These are phyloP conservation scores for Daldinia childiae DNA, from an alignment of 495 filamentous ascomycete species.

Conservation along the genomic window DNA sequence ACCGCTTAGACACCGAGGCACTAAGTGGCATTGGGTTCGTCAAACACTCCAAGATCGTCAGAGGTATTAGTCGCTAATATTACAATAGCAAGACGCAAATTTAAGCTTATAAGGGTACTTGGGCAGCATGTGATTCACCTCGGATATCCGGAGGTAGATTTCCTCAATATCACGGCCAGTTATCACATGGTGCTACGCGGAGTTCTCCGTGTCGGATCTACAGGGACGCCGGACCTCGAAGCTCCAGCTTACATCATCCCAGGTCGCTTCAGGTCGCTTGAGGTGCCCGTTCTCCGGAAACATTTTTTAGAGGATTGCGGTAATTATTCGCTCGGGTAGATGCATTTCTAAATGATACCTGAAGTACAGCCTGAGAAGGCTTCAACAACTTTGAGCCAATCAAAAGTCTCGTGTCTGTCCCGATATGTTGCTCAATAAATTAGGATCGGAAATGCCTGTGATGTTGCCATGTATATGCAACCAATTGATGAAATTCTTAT, in stretches of 20 bases:
- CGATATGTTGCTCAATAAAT: constrained; percentile 43
- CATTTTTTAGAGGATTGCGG: constrained; percentile 29
- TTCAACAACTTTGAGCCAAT: constrained; percentile 36
- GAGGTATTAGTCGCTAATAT: constrained; percentile 31
- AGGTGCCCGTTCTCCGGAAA: constrained; percentile 26
- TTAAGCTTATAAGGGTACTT: constrained; percentile 15
- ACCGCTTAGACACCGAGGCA: constrained; percentile 73
- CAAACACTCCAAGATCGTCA: constrained; percentile 65
- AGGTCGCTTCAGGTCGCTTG: constrained; percentile 10
- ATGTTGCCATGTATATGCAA: constrained; percentile 40
- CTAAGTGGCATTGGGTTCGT: constrained; percentile 91
- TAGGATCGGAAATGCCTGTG: constrained; percentile 37
- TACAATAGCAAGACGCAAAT: constrained; percentile 47
- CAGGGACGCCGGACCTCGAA: constrained; percentile 25
- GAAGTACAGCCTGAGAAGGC: constrained; percentile 43
- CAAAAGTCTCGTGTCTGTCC: constrained; percentile 35
- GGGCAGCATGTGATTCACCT: constrained; percentile 10
- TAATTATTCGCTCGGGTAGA: constrained; percentile 41
- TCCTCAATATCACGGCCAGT: constrained; percentile 10
- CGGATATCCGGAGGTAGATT: neutral
- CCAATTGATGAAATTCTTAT: constrained; percentile 35
- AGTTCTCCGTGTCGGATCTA: constrained; percentile 24
- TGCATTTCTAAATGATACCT: constrained; percentile 40
- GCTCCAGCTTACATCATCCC: constrained; percentile 13
- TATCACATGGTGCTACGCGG: constrained; percentile 16